A percentile compares a stretch with the other conserved stretches of the same genome.
These are phyloP conservation scores for Saturnispora galanensis DNA, from an alignment of 805 yeast genomes.

Conservation along the genomic window DNA sequence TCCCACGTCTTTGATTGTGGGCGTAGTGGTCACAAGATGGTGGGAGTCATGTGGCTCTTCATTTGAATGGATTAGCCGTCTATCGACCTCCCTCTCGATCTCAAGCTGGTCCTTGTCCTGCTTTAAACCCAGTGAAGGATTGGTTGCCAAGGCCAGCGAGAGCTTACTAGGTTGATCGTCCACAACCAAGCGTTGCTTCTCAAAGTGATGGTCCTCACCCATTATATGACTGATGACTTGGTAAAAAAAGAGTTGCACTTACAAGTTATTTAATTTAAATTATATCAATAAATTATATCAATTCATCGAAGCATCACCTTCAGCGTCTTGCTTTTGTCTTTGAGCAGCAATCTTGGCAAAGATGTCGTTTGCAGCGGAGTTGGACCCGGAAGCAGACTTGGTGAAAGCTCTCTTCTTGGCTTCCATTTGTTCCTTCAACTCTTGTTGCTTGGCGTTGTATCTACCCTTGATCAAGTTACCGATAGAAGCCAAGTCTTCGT, in stretches of 20 bases:
- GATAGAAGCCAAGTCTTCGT: constrained; percentile 89
- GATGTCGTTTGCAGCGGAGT: constrained; percentile 14
- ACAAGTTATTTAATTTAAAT: neutral
- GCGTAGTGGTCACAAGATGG: constrained; percentile 4
- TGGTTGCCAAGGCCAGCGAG: constrained; percentile 21
- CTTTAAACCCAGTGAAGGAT: constrained; percentile 7
- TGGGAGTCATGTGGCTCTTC: neutral
- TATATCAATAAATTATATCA: constrained; percentile 3
- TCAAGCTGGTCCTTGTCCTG: constrained; percentile 19
- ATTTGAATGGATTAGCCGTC: constrained; percentile 10
- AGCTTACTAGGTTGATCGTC: constrained; percentile 17
- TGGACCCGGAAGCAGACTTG: neutral
- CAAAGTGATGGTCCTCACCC: too few species aligned
- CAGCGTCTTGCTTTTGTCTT: constrained; percentile 34
- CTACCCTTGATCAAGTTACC: constrained; percentile 96
- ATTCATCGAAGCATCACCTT: constrained; percentile 30
- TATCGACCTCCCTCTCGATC: constrained; percentile 18
- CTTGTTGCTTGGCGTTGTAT: constrained; percentile 89
- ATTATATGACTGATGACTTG: too few species aligned
- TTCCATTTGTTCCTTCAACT: constrained; percentile 80
- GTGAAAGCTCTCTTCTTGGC: constrained; percentile 56
- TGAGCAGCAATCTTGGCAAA: constrained; percentile 76
- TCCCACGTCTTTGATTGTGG: neutral
- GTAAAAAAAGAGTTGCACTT: too few species aligned
- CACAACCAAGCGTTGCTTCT: too few species aligned